A percentile compares a stretch with the other conserved stretches of the same genome.
Evolutionary conservation across 2,329 filamentous ascomycete genomes (phyloP).

Genomic region (Xylaria arbuscula): DNA sequence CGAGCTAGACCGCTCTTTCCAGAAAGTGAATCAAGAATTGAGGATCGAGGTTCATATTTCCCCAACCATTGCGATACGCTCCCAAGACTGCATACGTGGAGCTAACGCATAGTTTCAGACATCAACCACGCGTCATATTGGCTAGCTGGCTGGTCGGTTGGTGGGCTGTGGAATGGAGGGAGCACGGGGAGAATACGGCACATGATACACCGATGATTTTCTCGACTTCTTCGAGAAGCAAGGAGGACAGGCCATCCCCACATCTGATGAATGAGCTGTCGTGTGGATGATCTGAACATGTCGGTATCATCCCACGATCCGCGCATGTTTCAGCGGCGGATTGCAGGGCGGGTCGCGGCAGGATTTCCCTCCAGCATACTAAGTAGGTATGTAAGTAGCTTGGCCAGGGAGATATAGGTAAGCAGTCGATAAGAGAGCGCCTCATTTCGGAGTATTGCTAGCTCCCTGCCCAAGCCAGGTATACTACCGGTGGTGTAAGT

Average conservation of each 20-base stretch:
- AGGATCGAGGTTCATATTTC: constrained; percentile 9
- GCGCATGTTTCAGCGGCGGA: constrained; percentile 33
- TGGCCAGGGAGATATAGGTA: neutral
- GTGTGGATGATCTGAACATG: constrained; percentile 26
- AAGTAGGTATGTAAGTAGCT: neutral
- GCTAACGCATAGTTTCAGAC: neutral
- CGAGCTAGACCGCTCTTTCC: constrained; percentile 29
- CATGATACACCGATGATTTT: constrained; percentile 28
- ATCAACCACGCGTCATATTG: constrained; percentile 2
- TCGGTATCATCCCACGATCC: constrained; percentile 20
- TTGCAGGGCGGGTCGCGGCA: constrained; percentile 29
- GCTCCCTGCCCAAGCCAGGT: neutral
- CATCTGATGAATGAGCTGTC: constrained; percentile 6
- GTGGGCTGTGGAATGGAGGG: constrained; percentile 8
- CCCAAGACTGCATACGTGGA: neutral
- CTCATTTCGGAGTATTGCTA: constrained; percentile 25
- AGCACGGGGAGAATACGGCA: constrained; percentile 14
- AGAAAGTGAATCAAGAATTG: constrained; percentile 4
- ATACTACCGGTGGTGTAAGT: too few relatives aligned
- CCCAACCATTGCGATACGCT: neutral
- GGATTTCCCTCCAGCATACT: constrained; percentile 13
- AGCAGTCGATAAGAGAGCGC: constrained; percentile 5
- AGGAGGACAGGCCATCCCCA: constrained; percentile 12
- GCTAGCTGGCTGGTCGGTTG: neutral
- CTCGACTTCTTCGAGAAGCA: constrained; percentile 32